Evolutionary conservation across 345 rosid species (phyloP), one percentile per base, ranked within the genome.

Genomic region (Eutrema heterophyllum): DNA sequence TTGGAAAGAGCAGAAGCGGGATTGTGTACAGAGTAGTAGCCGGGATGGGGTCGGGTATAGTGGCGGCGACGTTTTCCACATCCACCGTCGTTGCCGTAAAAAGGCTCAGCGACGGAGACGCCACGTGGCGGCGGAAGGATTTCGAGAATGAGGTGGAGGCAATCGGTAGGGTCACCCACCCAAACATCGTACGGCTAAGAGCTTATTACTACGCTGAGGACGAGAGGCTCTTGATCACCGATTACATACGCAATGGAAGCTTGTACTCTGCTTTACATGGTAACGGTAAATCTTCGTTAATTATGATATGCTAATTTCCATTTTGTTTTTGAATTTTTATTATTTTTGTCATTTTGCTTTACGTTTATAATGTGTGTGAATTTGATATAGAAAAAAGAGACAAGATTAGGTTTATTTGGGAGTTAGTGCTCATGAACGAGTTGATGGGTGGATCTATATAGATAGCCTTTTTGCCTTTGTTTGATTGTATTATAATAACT

Each of bases 1-100:
- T 88, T 26, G 99, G 97, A 33, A 95, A 95, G 71, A 83, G 96
- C 53, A 83, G 89, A 81, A 84, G 89, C 57, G 99, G 99, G 57
- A 92, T 95, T 0, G 86, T 95, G 64, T 95, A 95, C 72, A 95
- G 80, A 81, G 99, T 95, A 26, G 89, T 87, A 1, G 80, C 82
- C 2, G 89, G 89, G 11, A 79, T 90, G 39, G 93, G 89, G 49
- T 77, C 91, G 0, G 81, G 85, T 13, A 81, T 77, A 51, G 82
- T 48, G 43, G 81, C 79, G 70, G 73, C 70, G 27, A 43, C 75
- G 64, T 76, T 16, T 39, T 44, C 60, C 0, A 7, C 60, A 1
- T 36, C 86, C 7, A 61, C 88, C 30, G 90, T 82, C 4, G 90
- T 88, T 39, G 93, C 99, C 0, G 99, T 95, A 30, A 85, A 97